Evolutionary conservation across 2,329 filamentous ascomycete genomes (phyloP).

Genomic region (Diaporthe sp.): DNA sequence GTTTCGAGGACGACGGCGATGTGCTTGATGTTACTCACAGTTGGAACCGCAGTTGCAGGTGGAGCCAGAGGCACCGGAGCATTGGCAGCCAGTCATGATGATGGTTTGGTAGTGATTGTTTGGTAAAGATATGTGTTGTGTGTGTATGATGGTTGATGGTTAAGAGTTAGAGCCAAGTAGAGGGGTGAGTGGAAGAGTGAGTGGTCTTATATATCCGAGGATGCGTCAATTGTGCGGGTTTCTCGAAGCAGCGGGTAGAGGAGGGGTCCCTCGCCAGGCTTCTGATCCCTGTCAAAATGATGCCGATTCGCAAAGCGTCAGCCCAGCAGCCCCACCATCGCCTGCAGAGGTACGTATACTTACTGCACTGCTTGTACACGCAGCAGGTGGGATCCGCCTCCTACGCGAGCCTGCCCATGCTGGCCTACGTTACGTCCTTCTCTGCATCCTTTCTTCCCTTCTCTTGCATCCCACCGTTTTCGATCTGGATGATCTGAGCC

Average conservation of each 20-base stretch:
- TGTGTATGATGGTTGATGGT: slow-evolving; percentile 5
- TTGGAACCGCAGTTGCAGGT: slow-evolving; percentile 30
- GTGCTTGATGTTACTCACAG: not conserved
- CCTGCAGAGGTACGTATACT: not conserved
- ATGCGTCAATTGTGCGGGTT: slow-evolving; percentile 28
- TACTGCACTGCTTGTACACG: not conserved
- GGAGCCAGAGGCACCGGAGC: slow-evolving; percentile 26
- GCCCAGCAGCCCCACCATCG: slow-evolving; percentile 10
- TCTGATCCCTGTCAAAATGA: slow-evolving; percentile 12
- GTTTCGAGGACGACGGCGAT: not conserved
- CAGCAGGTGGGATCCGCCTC: not conserved
- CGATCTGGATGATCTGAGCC: not conserved
- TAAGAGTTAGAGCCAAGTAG: not conserved
- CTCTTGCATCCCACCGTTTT: not conserved
- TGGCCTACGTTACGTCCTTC: not conserved
- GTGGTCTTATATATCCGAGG: slow-evolving; percentile 28
- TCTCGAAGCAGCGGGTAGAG: not conserved
- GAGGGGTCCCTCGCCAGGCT: slow-evolving; percentile 5
- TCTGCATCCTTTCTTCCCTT: not conserved
- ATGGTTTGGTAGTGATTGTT: slow-evolving; percentile 3
- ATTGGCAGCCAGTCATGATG: slow-evolving; percentile 38
- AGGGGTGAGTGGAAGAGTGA: not conserved
- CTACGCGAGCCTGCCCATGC: not conserved
- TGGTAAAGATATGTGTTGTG: not conserved
- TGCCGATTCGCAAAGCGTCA: slow-evolving; percentile 22